Base-by-base conservation (phyloP, 2,329 filamentous ascomycete genomes). In the Fusarium mexicanum region DNA sequence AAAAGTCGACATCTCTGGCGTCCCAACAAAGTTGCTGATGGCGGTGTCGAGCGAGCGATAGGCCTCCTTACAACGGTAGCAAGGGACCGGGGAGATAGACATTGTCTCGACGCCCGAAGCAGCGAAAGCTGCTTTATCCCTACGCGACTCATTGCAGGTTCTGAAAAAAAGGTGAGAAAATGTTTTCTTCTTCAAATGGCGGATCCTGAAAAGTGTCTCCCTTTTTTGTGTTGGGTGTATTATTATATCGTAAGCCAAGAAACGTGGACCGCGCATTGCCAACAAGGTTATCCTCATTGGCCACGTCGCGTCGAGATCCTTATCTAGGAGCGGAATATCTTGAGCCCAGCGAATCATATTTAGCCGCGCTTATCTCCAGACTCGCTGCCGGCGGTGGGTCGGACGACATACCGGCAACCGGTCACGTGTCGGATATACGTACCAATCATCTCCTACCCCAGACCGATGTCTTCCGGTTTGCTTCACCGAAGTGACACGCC, bases 61-160 rank as follows among this genome's bases (percentile, higher is more conserved):
- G 71, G 66, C 53, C 71, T 51, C 54, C 61, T 74, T 57, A 48
- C 55, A 41, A 50, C 17, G 18, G 53, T 47, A 48, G 61, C 61
- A 22, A 73, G 71, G 71, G 71, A 74, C 47, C 62, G 61, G 58
- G 51, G 41, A 59, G 67, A 71, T 48, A 72, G 46, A 47, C 68
- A 72, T 69, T 58, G 72, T 26, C 54, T 61, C 18, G 67, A 74
- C 26, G 68, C 35, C 55, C 58, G 72, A 64, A 74, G 64, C 72
- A 74, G 68, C 69, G 64, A 69, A 37, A 72, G 64, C 61, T 74
- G 72, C 68, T 37, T 71, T 35, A 75, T 66, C 72, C 72, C 72
- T 51, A 37, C 60, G 9, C 72, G 64, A 53, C 61, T 74, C 72
- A 74, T 74, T 46, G 37, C 47, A 55, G 54, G 43, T 43, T 33